phyloP scores from a whole-genome alignment of 2,329 filamentous ascomycete species.

The Endoconidiophora polonica region DNA sequence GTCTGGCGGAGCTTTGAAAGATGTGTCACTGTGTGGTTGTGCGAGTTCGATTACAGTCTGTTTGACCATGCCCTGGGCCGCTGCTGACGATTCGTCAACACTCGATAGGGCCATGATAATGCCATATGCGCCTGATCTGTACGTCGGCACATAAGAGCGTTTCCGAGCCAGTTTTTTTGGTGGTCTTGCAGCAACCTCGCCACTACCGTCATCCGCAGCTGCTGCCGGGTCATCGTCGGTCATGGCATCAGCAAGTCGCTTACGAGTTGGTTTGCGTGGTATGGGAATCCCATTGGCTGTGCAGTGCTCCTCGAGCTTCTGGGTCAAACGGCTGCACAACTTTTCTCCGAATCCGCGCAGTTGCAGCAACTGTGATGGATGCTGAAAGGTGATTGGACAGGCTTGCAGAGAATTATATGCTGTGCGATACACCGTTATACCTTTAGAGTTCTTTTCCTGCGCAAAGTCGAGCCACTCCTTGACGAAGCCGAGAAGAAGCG shows the following conservation, averaged over 20 bases:
- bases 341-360: constrained; percentile 61
- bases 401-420: constrained; percentile 63
- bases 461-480: constrained; percentile 62
- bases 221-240: neutral
- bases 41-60: constrained; percentile 49
- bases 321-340: constrained; percentile 51
- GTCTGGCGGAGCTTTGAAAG: constrained; percentile 51
- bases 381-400: constrained; percentile 52
- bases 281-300: constrained; percentile 49
- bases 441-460: constrained; percentile 52
- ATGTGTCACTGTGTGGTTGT: constrained; percentile 56
- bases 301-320: constrained; percentile 43
- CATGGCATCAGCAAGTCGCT: constrained; percentile 16
- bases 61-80: constrained; percentile 44
- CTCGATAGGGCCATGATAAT: constrained; percentile 50
- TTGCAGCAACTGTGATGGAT: constrained; percentile 56
- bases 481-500: constrained; percentile 54
- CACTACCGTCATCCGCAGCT: constrained; percentile 18
- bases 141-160: constrained; percentile 54
- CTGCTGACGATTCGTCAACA: constrained; percentile 33
- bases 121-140: constrained; percentile 60
- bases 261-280: constrained; percentile 29
- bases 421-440: constrained; percentile 53
- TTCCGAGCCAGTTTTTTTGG: constrained; percentile 42
- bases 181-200: constrained; percentile 15